These are phyloP conservation scores for Infundibulicybe gibba DNA, from an alignment of 768 basidiomycete genomes.

Conservation along the genomic window DNA sequence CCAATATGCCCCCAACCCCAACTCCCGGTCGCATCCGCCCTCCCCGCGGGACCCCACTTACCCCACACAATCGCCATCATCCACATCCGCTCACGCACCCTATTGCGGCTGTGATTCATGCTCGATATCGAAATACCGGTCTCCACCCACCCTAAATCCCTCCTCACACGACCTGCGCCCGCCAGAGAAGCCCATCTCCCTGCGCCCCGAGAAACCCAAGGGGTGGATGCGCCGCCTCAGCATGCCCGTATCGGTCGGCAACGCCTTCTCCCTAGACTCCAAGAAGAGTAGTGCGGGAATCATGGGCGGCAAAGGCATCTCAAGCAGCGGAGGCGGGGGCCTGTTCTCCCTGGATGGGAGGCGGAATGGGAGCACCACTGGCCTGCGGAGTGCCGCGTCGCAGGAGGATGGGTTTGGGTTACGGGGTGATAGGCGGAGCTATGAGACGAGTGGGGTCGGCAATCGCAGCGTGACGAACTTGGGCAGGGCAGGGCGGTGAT, in stretches of 20 bases:
- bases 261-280: conserved; percentile 56
- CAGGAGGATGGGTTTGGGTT: conserved; percentile 49
- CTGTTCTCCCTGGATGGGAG: conserved; percentile 42
- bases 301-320: neutral
- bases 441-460: conserved; percentile 35
- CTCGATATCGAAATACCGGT: conserved; percentile 54
- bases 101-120: conserved; percentile 68
- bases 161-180: conserved; percentile 33
- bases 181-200: conserved; percentile 35
- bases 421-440: conserved; percentile 27
- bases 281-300: conserved; percentile 30
- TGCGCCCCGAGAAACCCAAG: conserved; percentile 56
- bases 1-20: conserved; percentile 11
- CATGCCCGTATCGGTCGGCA: conserved; percentile 53
- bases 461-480: conserved; percentile 54
- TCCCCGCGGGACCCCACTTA: conserved; percentile 1
- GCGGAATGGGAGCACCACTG: conserved; percentile 45
- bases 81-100: conserved; percentile 44
- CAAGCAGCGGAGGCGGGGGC: conserved; percentile 18
- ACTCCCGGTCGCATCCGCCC: conserved; percentile 17
- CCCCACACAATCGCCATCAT: conserved; percentile 24
- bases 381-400: conserved; percentile 26
- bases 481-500: conserved; percentile 31
- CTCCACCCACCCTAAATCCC: conserved; percentile 17
- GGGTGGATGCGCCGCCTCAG: conserved; percentile 78